Evolutionary conservation across 2,329 filamentous ascomycete genomes (phyloP).

Genomic region (Aspergillus melleus): DNA sequence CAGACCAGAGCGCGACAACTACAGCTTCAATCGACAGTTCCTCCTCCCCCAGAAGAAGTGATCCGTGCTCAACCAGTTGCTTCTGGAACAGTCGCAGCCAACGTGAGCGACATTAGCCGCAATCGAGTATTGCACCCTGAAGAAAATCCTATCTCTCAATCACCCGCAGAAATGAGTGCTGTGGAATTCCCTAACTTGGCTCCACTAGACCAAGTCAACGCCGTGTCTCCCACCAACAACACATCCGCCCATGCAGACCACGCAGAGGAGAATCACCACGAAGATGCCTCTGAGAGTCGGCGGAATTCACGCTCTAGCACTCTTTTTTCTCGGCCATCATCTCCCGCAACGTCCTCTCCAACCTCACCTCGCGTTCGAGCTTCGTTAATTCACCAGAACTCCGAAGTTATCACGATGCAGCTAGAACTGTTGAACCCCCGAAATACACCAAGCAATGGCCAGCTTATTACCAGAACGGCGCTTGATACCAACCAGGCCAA

Average conservation of each 20-base stretch:
- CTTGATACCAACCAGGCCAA: slow-evolving; percentile 14
- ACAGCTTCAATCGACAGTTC: slow-evolving; percentile 15
- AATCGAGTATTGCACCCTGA: slow-evolving; percentile 30
- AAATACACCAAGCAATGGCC: slow-evolving; percentile 21
- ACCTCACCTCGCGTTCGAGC: slow-evolving; percentile 44
- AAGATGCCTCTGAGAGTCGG: slow-evolving; percentile 16
- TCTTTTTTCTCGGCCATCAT: slow-evolving; percentile 41
- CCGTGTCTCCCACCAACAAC: slow-evolving; percentile 14
- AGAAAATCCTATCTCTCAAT: slow-evolving; percentile 40
- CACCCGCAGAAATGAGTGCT: slow-evolving; percentile 38
- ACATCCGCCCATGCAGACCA: slow-evolving; percentile 8
- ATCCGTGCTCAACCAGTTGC: slow-evolving; percentile 14
- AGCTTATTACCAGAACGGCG: slow-evolving; percentile 15
- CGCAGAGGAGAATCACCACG: slow-evolving; percentile 13
- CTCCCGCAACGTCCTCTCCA: slow-evolving; percentile 42
- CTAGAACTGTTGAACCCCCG: slow-evolving; percentile 41
- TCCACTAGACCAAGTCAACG: slow-evolving; percentile 24
- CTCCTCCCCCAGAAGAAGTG: slow-evolving; percentile 17
- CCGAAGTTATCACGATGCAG: slow-evolving; percentile 47
- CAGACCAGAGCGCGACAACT: slow-evolving; percentile 17
- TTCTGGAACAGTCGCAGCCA: slow-evolving; percentile 13
- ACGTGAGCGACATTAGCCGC: slow-evolving; percentile 19
- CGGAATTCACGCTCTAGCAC: slow-evolving; percentile 41
- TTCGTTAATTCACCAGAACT: slow-evolving; percentile 44
- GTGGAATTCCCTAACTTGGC: slow-evolving; percentile 32